phyloP scores from a whole-genome alignment of 2,329 filamentous ascomycete species.

The Sordariomycetes sp. region DNA sequence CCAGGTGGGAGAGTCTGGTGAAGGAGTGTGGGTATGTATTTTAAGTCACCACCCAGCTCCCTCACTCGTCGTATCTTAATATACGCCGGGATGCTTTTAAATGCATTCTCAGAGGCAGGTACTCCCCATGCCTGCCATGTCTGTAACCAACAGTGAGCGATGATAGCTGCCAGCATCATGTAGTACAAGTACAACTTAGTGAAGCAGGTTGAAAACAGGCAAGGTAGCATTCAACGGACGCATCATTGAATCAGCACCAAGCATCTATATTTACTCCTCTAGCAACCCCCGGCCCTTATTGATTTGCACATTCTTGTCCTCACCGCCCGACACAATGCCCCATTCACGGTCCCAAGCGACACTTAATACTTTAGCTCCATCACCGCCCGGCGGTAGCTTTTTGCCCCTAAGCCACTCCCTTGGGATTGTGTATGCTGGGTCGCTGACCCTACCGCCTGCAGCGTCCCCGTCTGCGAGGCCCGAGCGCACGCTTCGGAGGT shows the following conservation, averaged over 20 bases:
- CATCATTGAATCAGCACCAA: too few species aligned
- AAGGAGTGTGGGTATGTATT: slow-evolving; percentile 7
- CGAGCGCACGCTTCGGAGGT: slow-evolving; percentile 63
- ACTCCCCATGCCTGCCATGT: too few species aligned
- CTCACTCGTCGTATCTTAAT: too few species aligned
- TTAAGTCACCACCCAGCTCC: neutral
- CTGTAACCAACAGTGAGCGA: too few species aligned
- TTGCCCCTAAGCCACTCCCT: slow-evolving; percentile 61
- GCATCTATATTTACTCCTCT: too few species aligned
- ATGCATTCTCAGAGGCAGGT: too few species aligned
- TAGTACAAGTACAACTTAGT: too few species aligned
- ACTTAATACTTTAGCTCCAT: slow-evolving; percentile 82
- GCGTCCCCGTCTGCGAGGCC: slow-evolving; percentile 51
- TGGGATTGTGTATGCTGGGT: slow-evolving; percentile 67
- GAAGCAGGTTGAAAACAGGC: too few species aligned
- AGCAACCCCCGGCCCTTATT: slow-evolving; percentile 58
- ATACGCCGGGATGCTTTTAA: too few species aligned
- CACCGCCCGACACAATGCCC: slow-evolving; percentile 84
- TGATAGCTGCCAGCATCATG: too few species aligned
- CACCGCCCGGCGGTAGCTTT: slow-evolving; percentile 60
- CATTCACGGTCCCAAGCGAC: slow-evolving; percentile 79
- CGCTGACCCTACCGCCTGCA: slow-evolving; percentile 54
- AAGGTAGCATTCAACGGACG: too few species aligned
- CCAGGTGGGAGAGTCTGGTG: slow-evolving; percentile 18
- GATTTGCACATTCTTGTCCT: slow-evolving; percentile 92